Percentiles rank a stretch among this genome's conserved stretches.
phyloP scores from a whole-genome alignment of 345 rosid genomes.

The Adansonia digitata region DNA sequence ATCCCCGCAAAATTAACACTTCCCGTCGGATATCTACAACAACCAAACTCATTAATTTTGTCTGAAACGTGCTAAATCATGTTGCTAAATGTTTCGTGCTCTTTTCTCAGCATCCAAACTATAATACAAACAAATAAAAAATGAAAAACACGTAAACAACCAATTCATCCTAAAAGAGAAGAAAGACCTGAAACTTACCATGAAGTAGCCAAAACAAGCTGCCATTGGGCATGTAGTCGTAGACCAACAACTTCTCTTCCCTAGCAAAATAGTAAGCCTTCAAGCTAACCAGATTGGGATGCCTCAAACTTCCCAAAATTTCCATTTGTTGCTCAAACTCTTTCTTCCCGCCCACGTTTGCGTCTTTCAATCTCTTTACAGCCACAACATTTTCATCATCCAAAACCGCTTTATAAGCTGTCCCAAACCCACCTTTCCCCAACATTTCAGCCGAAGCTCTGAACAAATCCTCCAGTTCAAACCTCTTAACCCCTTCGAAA shows the following conservation, averaged over 20 bases:
- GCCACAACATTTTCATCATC: slow-evolving; percentile 85
- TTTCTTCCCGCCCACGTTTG: slow-evolving; percentile 50
- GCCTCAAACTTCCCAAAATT: slow-evolving; percentile 67
- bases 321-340: slow-evolving; percentile 91
- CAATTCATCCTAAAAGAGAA: background rate
- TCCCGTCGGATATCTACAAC: too few relatives aligned
- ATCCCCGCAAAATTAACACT: too few relatives aligned
- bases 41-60: background rate
- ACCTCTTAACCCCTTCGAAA: slow-evolving; percentile 69
- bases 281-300: slow-evolving; percentile 62
- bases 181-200: slow-evolving; percentile 42
- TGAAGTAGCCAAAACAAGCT: slow-evolving; percentile 95
- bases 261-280: slow-evolving; percentile 83
- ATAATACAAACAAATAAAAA: background rate
- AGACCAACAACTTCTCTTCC: slow-evolving; percentile 84
- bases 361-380: slow-evolving; percentile 82
- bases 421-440: slow-evolving; percentile 90
- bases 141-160: background rate
- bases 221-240: slow-evolving; percentile 82
- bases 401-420: slow-evolving; percentile 87
- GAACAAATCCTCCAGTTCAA: slow-evolving; percentile 83
- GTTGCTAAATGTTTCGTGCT: background rate
- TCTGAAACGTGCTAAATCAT: background rate
- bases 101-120: too few relatives aligned
- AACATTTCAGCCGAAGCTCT: slow-evolving; percentile 96